phyloP scores from a whole-genome alignment of 2,329 filamentous ascomycete genomes.

The Periconia sp. region DNA sequence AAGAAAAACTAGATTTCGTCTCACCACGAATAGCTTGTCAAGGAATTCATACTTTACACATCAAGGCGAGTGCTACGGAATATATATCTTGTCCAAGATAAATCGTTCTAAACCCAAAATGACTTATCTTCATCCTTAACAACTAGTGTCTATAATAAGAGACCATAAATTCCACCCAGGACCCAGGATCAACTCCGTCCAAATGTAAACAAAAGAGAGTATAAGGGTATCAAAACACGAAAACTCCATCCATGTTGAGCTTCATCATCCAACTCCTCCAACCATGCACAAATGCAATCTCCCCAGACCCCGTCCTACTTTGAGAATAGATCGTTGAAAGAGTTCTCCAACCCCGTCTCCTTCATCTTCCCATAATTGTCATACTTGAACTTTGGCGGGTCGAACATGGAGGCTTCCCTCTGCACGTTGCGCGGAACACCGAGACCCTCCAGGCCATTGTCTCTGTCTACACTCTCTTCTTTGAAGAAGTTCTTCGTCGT shows the following conservation, averaged over 20 bases:
- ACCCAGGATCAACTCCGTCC: neutral
- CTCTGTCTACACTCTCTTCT: too few relatives aligned
- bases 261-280: neutral
- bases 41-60: too few relatives aligned
- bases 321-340: constrained; percentile 39
- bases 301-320: constrained; percentile 18
- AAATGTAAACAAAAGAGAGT: neutral
- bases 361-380: constrained; percentile 37
- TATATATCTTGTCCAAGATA: too few relatives aligned
- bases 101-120: too few relatives aligned
- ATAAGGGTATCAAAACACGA: neutral
- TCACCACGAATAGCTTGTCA: too few relatives aligned
- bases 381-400: constrained; percentile 40
- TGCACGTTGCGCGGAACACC: constrained; percentile 35
- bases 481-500: constrained; percentile 61
- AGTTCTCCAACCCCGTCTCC: constrained; percentile 40
- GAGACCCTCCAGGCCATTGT: constrained; percentile 24
- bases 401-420: constrained; percentile 37
- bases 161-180: too few relatives aligned
- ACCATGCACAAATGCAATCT: neutral
- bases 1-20: too few relatives aligned
- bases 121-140: too few relatives aligned
- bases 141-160: too few relatives aligned
- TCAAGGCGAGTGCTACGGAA: too few relatives aligned
- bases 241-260: constrained; percentile 1